Evolutionary conservation across 176 grass and related monocot species (phyloP), one percentile per base, ranked within the genome.

Genomic region (Themeda triandra): DNA sequence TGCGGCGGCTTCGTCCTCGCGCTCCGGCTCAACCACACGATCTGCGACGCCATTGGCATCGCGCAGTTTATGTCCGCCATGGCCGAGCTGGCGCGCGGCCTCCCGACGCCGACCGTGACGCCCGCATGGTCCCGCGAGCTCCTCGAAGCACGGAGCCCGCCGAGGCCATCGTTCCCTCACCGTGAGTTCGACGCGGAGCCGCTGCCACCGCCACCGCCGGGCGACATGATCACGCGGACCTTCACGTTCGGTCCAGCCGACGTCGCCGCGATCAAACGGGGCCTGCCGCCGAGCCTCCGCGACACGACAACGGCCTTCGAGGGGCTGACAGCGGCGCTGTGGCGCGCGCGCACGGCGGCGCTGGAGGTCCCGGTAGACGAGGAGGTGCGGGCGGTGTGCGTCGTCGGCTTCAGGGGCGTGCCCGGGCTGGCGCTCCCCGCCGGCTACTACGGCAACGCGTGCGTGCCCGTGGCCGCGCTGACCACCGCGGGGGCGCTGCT

Each of bases 391-490:
- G 25, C 71, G 10, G 67, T 44, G 25, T 10, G 76, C 76, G 24
- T 87, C n/a, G 75, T 33, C 8, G 77, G 71, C 29, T 45, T 81
- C 81, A 8, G 89, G 19, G 81, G 30, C 13, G 8, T 79, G 36
- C 30, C 21, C 6, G 63, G 44, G 8, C 66, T 86, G 40, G 40
- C 0, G 25, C 74, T 92, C 0, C 90, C 87, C 8, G 18, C 19
- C 1, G 90, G 87, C 0, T 89, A 83, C 87, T 92, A 92, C 80
- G 87, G 90, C 45, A 92, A 92, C 76, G 90, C 87, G 19, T 69
- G 75, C 68, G 60, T 82, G 6, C 25, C 40, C 23, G 3, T n/a
- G 35, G 54, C 66, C 21, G 79, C 8, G 60, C 0, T 77, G 10
- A 13, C 72, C 31, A 51, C 83, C 25, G 83, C n/a, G 2, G 74